phyloP scores from a whole-genome alignment of 768 basidiomycete species.

The Suillus sp. region DNA sequence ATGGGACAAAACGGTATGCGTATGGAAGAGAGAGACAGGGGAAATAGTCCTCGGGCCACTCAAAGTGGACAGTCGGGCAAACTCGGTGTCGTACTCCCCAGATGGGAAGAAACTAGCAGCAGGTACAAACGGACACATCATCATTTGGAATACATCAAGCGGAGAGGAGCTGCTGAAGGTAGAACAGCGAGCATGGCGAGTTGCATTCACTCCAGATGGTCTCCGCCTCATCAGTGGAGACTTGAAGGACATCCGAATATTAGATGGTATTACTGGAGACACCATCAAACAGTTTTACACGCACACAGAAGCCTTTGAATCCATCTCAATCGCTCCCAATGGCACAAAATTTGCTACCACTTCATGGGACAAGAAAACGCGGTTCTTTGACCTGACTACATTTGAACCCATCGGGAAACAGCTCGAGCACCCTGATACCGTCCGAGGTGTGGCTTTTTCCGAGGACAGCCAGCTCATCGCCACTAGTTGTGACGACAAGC shows the following conservation, averaged over 20 bases:
- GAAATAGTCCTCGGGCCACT: background rate
- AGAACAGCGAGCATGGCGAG: background rate
- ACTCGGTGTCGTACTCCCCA: background rate
- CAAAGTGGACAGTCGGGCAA: background rate
- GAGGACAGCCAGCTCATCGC: background rate
- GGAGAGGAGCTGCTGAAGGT: background rate
- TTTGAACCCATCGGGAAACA: background rate
- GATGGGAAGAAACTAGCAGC: background rate
- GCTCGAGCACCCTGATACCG: background rate
- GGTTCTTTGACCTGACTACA: background rate
- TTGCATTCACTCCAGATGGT: background rate
- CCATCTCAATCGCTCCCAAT: background rate
- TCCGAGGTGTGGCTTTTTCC: background rate
- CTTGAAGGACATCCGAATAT: background rate
- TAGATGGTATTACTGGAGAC: background rate
- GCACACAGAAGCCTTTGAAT: background rate
- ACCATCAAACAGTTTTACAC: background rate
- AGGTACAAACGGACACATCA: background rate
- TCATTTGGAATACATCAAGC: background rate
- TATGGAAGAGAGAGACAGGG: background rate
- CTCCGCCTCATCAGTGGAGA: background rate
- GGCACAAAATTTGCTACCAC: background rate
- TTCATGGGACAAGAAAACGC: background rate
- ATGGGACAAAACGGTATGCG: background rate
- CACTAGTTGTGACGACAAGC: background rate